These are phyloP conservation scores for Geranium rotundifolium DNA, from an alignment of 345 rosid genomes.

Conservation along the genomic window DNA sequence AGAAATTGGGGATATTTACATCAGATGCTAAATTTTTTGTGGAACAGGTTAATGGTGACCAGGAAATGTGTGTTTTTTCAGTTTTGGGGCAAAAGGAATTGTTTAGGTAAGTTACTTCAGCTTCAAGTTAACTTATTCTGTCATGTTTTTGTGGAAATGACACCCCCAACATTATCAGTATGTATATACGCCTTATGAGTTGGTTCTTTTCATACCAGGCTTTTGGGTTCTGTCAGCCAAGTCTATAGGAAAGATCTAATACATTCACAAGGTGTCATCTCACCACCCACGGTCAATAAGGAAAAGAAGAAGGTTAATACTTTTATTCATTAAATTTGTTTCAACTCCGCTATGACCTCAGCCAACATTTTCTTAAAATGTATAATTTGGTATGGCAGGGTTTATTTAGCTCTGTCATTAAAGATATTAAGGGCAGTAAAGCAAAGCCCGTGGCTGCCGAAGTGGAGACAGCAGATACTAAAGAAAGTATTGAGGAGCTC, in stretches of 20 bases:
- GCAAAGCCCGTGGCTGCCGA: conserved; percentile 33
- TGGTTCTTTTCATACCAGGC: conserved; percentile 26
- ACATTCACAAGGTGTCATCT: conserved; percentile 26
- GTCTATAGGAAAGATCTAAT: conserved; percentile 41
- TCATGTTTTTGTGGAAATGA: neutral
- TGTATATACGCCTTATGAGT: neutral
- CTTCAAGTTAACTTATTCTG: neutral
- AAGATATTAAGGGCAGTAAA: conserved; percentile 43
- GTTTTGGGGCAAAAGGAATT: conserved; percentile 43
- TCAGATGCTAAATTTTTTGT: neutral
- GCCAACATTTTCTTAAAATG: conserved; percentile 2
- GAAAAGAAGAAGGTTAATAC: conserved; percentile 67
- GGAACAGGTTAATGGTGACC: conserved; percentile 63
- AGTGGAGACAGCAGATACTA: conserved; percentile 49
- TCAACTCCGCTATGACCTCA: neutral
- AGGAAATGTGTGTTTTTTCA: conserved; percentile 53
- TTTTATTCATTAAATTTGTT: neutral
- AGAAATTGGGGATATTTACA: neutral
- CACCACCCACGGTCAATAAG: conserved; percentile 27
- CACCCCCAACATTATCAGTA: neutral
- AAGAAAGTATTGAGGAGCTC: conserved; percentile 59
- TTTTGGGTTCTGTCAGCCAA: conserved; percentile 36
- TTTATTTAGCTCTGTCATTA: conserved; percentile 75
- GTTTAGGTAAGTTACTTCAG: conserved; percentile 30
- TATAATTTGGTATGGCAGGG: conserved; percentile 33